Percentiles rank a stretch among this genome's conserved stretches.
Conservation (phyloP, 225 moss, liverwort and hornwort genomes). For the Bryoerythrophyllum caledonicum region DNA sequence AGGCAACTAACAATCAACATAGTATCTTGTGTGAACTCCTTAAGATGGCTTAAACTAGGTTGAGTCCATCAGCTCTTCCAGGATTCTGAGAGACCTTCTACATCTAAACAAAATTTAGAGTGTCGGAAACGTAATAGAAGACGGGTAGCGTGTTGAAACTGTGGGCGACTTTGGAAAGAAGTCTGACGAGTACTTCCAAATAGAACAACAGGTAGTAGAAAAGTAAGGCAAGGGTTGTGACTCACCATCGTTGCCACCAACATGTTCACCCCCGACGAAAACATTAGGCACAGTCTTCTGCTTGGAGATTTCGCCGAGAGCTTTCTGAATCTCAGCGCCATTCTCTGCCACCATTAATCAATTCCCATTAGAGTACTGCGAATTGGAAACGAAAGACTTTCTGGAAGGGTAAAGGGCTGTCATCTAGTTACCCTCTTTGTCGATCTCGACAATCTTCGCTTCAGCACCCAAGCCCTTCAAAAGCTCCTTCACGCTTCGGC, state of each 20-base stretch:
- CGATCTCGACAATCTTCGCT: slow-evolving; percentile 44
- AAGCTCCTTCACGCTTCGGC: slow-evolving; percentile 44
- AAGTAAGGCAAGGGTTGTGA: neutral
- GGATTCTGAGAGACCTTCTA: no score
- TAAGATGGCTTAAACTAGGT: no score
- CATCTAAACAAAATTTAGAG: no score
- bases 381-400: neutral
- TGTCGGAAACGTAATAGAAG: no score
- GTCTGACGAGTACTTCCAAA: neutral
- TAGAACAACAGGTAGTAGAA: neutral
- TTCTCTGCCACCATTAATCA: slow-evolving; percentile 22
- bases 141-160: no score
- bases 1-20: no score
- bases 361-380: neutral
- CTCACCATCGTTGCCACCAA: slow-evolving; percentile 53
- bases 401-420: neutral
- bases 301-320: slow-evolving; percentile 36
- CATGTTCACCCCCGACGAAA: slow-evolving; percentile 45
- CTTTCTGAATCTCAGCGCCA: slow-evolving; percentile 43
- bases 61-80: no score
- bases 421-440: slow-evolving; percentile 35
- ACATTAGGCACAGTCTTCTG: slow-evolving; percentile 53
- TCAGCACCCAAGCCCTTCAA: slow-evolving; percentile 48
- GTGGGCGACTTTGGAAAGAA: no score
- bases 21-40: no score